Conservation (phyloP, 2,329 filamentous ascomycete genomes). For the Blastomyces silverae region DNA sequence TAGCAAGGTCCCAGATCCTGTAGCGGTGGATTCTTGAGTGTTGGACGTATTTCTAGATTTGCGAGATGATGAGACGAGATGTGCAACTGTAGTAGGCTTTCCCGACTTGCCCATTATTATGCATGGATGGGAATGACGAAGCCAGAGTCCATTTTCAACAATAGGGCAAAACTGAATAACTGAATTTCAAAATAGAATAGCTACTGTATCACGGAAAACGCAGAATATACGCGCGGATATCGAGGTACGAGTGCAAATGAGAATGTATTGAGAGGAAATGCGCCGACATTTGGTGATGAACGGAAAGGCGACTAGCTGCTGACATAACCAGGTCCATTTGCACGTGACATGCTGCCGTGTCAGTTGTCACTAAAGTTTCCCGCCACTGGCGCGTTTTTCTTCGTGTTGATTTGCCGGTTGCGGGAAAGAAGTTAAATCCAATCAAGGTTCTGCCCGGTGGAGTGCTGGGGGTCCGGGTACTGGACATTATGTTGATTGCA, state of each 20-base stretch:
- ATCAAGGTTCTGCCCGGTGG: not conserved
- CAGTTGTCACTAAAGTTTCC: not conserved
- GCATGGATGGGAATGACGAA: slow-evolving; percentile 4
- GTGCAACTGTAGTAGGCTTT: slow-evolving; percentile 4
- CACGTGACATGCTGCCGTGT: not conserved
- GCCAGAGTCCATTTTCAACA: slow-evolving; percentile 12
- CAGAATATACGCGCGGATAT: not conserved
- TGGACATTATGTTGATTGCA: no score
- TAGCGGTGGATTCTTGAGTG: slow-evolving; percentile 8
- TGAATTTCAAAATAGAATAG: not conserved
- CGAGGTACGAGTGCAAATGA: not conserved
- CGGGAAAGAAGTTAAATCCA: not conserved
- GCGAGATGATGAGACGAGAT: slow-evolving; percentile 8
- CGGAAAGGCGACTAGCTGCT: not conserved
- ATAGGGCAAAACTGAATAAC: not conserved
- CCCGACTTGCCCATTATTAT: slow-evolving; percentile 11
- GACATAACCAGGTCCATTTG: not conserved
- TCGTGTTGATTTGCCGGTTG: not conserved
- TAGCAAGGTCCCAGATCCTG: not conserved
- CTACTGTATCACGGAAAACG: not conserved
- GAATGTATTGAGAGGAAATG: not conserved
- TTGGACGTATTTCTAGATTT: slow-evolving; percentile 5
- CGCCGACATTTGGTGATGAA: not conserved
- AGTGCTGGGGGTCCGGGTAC: no score
- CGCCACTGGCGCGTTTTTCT: not conserved